Evolutionary conservation across 768 basidiomycete species (phyloP), one percentile per base, ranked within the genome.

Genomic region (Boletus vermiculosoides): DNA sequence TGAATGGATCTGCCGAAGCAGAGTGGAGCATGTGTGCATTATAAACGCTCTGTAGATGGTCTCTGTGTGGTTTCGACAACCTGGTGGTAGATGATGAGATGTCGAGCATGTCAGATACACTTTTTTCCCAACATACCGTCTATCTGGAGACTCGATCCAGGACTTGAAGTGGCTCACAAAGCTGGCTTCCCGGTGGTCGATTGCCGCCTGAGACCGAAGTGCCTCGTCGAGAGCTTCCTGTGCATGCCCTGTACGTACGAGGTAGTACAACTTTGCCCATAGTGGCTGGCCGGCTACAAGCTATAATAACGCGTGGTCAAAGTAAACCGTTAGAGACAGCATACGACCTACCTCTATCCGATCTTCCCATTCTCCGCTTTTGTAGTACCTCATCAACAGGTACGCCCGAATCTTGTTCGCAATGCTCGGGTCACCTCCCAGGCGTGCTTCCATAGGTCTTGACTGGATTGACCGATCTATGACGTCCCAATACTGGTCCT

Each of bases 211-310:
- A 66, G 83, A 84, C 28, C 82, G 80, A 15, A 83, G 58, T 0
- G 92, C 87, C 58, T 95, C 88, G 7, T 83, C 81, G 28, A 96
- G 75, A 0, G 95, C 94, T 58, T 98, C 95, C 39, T 83, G 77
- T 7, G 78, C 69, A 69, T 94, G 87, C 0, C 96, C 96, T 1
- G 88, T 88, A 25, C 96, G 85, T 11, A 99, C 79, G 16, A 99
- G 82, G 74, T 89, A 95, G 74, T 92, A 98, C n/a, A 95, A 69
- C 55, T 92, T 87, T 11, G 95, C 96, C 94, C 94, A 99, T 13
- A 98, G 63, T 1, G 94, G 92, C 64, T 90, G 88, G 11, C 90
- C 90, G 54, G 89, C 86, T 23, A 96, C 84, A 56, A 94, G 76
- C 90, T 95, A 55, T 23, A n/a, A 61, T 8, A 34, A 45, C 22